Percentiles rank a stretch among this genome's conserved stretches.
phyloP scores from a whole-genome alignment of 176 grass and related monocot genomes.

The Oryza australiensis region DNA sequence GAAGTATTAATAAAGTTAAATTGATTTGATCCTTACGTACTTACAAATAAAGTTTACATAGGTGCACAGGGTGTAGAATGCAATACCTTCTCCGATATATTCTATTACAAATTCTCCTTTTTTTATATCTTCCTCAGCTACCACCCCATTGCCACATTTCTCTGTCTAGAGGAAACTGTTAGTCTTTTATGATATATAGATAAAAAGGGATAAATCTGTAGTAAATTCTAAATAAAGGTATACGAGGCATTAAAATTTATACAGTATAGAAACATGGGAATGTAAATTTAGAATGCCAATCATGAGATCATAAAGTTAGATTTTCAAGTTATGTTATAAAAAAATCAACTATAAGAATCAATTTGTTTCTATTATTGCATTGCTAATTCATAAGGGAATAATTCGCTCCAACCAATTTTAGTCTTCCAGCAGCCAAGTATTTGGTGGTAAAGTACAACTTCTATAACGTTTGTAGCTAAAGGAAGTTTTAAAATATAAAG shows the following conservation, averaged over 20 bases:
- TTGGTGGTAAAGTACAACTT: background rate
- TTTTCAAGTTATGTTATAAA: background rate
- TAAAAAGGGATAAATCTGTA: slow-evolving; percentile 4
- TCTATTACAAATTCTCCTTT: slow-evolving; percentile 96
- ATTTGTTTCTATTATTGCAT: background rate
- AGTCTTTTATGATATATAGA: slow-evolving; percentile 14
- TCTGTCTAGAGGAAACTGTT: slow-evolving; percentile 70
- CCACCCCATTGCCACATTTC: slow-evolving; percentile 92
- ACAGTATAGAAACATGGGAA: background rate
- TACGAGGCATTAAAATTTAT: background rate
- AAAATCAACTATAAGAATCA: background rate
- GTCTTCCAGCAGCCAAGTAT: slow-evolving; percentile 3
- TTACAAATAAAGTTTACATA: background rate
- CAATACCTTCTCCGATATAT: slow-evolving; percentile 97
- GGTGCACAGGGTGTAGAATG: slow-evolving; percentile 15
- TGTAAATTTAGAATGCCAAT: background rate
- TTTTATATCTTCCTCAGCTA: slow-evolving; percentile 89
- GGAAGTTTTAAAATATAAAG: background rate
- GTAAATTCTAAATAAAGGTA: background rate
- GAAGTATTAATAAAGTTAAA: background rate
- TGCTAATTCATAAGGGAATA: background rate
- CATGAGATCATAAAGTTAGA: slow-evolving; percentile 23
- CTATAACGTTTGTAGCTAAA: slow-evolving; percentile 5
- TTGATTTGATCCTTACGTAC: background rate
- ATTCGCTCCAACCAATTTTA: slow-evolving; percentile 3